Evolutionary conservation across 805 yeast genomes (phyloP), one percentile per base, ranked within the genome.

Genomic region (Candida insectorum): DNA sequence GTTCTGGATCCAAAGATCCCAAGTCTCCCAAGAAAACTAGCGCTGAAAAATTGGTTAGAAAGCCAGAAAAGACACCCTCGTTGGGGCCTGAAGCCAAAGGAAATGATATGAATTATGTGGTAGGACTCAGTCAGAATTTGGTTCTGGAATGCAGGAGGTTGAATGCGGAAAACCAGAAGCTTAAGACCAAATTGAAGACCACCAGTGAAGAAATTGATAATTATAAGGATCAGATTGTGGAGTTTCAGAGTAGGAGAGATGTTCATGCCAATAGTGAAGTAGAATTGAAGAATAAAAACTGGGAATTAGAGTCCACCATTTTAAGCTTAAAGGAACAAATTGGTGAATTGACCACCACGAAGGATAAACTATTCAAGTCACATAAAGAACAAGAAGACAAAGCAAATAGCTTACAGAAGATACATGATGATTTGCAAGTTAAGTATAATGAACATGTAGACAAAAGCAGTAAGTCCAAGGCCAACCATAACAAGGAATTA

Each of bases 81-180:
- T 44, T 65, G 34, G 64, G 67, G 7, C 69, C 69, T 1, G 73
- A 67, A 44, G 49, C 65, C 6, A 67, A 65, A 38, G 77, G 77
- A 14, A 77, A 77, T 43, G 85, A 82, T 39, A 76, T 81, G 64
- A 76, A 77, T 49, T 83, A 83, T 50, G 78, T 82, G 11, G 82
- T 82, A 37, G 86, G 84, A 4, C 56, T 84, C 36, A 79, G 86
- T 58, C 91, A 84, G 47, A 81, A 81, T 37, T 60, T 84, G 41
- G 65, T 84, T 12, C 61, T 72, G 27, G 87, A 85, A 53, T 82
- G 88, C 48, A 73, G 89, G 44, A 69, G 81, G 40, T 63, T 84
- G 36, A 81, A 77, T 34, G 79, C 83, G 16, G 86, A 81, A 38
- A 79, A 75, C 51, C 68, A 68, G 33, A 60, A 58, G 41, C 63